Percentiles rank a stretch among this genome's conserved stretches.
phyloP scores from a whole-genome alignment of 148 eudicot species.

The Rhododendron simsii region DNA sequence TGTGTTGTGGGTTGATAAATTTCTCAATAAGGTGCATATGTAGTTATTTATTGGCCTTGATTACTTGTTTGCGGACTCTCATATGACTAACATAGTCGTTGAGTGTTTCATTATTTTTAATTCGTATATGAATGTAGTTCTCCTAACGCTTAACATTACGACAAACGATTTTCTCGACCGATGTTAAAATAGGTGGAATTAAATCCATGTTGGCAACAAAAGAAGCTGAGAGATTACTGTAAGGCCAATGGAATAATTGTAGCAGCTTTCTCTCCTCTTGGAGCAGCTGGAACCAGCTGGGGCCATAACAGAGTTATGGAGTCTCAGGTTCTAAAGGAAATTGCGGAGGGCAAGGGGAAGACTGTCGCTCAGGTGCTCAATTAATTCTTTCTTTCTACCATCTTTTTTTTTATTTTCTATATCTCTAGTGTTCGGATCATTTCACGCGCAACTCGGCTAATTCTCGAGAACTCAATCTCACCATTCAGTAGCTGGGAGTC shows the following conservation, averaged over 20 bases:
- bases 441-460: background rate
- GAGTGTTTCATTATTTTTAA: background rate
- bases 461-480: background rate
- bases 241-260: background rate
- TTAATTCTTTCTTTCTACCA: no score
- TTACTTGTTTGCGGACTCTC: background rate
- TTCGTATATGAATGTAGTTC: no score
- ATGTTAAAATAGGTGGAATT: background rate
- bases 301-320: background rate
- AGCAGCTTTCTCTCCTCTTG: background rate
- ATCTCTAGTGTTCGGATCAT: background rate
- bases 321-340: background rate
- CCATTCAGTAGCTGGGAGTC: no score
- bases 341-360: background rate
- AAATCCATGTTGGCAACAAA: background rate
- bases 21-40: background rate
- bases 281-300: background rate
- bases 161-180: no score
- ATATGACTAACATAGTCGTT: background rate
- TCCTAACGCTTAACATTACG: no score
- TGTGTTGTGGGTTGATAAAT: background rate
- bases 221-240: background rate
- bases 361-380: no score
- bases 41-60: background rate
- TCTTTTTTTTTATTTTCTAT: no score